Percentiles rank a stretch among this genome's conserved stretches.
Evolutionary conservation across 1,284 basidiomycete species (phyloP).

Genomic region (Heliocybe sulcata): DNA sequence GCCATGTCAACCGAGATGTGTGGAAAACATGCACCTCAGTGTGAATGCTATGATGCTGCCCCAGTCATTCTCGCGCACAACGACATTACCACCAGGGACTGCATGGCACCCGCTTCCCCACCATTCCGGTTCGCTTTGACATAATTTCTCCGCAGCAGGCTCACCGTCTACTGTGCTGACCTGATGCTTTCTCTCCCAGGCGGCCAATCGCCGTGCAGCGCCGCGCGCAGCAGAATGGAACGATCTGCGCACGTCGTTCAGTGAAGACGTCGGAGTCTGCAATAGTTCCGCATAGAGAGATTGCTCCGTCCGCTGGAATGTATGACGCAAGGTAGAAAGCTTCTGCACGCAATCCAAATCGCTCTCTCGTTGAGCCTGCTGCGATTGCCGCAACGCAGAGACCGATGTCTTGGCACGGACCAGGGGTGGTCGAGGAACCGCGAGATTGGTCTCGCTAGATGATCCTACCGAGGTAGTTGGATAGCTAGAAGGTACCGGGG

Average conservation of each 20-base stretch:
- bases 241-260: slow-evolving; percentile 59
- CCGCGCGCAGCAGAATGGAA: slow-evolving; percentile 45
- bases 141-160: slow-evolving; percentile 21
- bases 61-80: slow-evolving; percentile 67
- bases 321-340: slow-evolving; percentile 42
- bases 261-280: slow-evolving; percentile 30
- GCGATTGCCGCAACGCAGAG: slow-evolving; percentile 8
- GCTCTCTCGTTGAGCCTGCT: slow-evolving; percentile 10
- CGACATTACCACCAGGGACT: slow-evolving; percentile 57
- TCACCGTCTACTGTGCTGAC: slow-evolving; percentile 13
- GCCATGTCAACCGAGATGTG: background rate
- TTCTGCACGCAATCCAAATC: slow-evolving; percentile 28
- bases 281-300: slow-evolving; percentile 46
- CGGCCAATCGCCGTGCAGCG: slow-evolving; percentile 40
- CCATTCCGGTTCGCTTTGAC: slow-evolving; percentile 50
- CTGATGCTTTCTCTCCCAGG: slow-evolving; percentile 60
- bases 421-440: background rate
- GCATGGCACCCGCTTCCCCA: slow-evolving; percentile 54
- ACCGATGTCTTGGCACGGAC: slow-evolving; percentile 8
- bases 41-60: slow-evolving; percentile 72
- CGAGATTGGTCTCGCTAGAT: background rate
- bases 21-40: slow-evolving; percentile 37
- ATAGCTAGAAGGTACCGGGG: background rate
- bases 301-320: slow-evolving; percentile 54
- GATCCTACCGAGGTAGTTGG: background rate